A percentile compares a stretch with the other conserved stretches of the same genome.
Conservation (phyloP, 345 rosid species). For the Isatis tinctoria region DNA sequence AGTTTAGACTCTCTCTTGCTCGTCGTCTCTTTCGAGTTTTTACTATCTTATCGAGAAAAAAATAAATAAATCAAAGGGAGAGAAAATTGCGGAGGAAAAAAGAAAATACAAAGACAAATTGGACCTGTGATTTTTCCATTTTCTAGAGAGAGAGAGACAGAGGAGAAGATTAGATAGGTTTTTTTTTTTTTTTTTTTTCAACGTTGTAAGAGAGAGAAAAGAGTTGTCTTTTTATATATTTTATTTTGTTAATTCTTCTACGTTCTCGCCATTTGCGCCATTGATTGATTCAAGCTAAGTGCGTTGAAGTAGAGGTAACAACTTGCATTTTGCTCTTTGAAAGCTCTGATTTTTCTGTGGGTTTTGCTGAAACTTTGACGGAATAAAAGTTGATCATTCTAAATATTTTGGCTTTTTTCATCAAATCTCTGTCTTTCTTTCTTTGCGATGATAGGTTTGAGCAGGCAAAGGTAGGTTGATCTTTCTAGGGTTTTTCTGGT, state of each 20-base stretch:
- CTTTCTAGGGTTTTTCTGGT: background rate
- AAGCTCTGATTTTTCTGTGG: background rate
- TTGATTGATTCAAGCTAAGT: constrained; percentile 26
- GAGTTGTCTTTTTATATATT: constrained; percentile 19
- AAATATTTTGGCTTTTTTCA: background rate
- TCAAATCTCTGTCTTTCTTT: background rate
- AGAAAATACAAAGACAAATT: background rate
- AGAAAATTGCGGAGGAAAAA: constrained; percentile 13
- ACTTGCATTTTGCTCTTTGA: constrained; percentile 9
- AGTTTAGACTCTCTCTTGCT: background rate
- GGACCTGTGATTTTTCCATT: constrained; percentile 13
- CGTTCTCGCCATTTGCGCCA: constrained; percentile 35
- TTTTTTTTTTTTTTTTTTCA: background rate
- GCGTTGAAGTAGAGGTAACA: constrained; percentile 21
- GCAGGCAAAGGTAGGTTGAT: background rate
- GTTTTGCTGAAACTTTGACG: background rate
- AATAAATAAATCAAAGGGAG: background rate
- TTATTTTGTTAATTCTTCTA: background rate
- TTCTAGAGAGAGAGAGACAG: constrained; percentile 18
- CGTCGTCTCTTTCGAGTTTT: constrained; percentile 1
- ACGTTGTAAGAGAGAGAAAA: constrained; percentile 28
- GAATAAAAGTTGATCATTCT: background rate
- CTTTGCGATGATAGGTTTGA: background rate
- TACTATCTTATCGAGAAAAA: constrained; percentile 20
- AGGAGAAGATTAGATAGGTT: background rate